Percentiles rank a stretch among this genome's conserved stretches.
Evolutionary conservation across 2,329 filamentous ascomycete species (phyloP).

Genomic region (Myriangium duriaei): DNA sequence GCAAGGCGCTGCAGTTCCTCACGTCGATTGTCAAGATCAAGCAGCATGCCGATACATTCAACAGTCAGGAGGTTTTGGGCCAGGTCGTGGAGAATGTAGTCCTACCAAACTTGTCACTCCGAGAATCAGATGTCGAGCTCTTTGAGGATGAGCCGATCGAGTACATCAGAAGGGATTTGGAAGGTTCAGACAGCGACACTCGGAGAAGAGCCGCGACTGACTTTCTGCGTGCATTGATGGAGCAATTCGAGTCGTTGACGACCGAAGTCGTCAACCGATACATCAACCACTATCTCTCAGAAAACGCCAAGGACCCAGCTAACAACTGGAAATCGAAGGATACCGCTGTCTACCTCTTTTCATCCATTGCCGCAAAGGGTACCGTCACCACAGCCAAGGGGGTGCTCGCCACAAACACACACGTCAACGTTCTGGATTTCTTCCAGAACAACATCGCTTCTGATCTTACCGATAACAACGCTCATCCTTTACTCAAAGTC

Average conservation of each 20-base stretch:
- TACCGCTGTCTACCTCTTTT: slow-evolving; percentile 92
- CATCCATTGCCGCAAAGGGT: slow-evolving; percentile 87
- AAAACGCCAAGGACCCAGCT: slow-evolving; percentile 54
- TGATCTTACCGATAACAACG: slow-evolving; percentile 63
- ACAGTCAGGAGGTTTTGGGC: slow-evolving; percentile 62
- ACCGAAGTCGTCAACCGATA: slow-evolving; percentile 81
- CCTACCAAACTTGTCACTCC: slow-evolving; percentile 77
- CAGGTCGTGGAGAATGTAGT: slow-evolving; percentile 95
- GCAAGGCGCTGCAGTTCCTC: slow-evolving; percentile 86
- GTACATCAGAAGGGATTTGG: slow-evolving; percentile 87
- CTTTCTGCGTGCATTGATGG: slow-evolving; percentile 78
- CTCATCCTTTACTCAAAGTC: slow-evolving; percentile 82
- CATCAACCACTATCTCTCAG: slow-evolving; percentile 67
- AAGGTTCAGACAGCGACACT: slow-evolving; percentile 93
- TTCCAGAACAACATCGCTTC: slow-evolving; percentile 85
- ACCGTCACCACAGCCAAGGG: slow-evolving; percentile 76
- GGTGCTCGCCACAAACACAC: slow-evolving; percentile 70
- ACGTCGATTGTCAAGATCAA: slow-evolving; percentile 72
- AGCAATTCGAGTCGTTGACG: slow-evolving; percentile 75
- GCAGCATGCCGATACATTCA: slow-evolving; percentile 73
- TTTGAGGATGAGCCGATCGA: slow-evolving; percentile 99
- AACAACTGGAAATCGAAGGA: slow-evolving; percentile 94
- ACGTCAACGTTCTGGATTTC: slow-evolving; percentile 77
- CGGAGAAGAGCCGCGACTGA: slow-evolving; percentile 85
- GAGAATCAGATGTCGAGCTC: slow-evolving; percentile 87